phyloP scores from a whole-genome alignment of 768 basidiomycete genomes.

The Lactifluus subvellereus region DNA sequence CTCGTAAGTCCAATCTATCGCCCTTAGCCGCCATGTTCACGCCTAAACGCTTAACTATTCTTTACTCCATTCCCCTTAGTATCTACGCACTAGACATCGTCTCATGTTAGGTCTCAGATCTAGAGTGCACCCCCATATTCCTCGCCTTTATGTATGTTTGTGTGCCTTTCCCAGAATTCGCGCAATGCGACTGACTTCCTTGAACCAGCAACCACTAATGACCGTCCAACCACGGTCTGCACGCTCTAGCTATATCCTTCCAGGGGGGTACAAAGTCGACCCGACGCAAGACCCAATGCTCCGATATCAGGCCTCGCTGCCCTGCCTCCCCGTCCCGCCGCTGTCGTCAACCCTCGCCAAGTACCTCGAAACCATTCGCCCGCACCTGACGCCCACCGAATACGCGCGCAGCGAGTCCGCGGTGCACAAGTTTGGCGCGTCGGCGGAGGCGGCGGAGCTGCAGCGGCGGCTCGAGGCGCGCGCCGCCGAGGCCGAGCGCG shows the following conservation, averaged over 20 bases:
- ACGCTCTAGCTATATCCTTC: constrained; percentile 24
- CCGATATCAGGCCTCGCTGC: constrained; percentile 65
- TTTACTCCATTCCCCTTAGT: background rate
- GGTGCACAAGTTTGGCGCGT: constrained; percentile 64
- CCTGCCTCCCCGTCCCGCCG: constrained; percentile 76
- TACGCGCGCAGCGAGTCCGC: constrained; percentile 51
- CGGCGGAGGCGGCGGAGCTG: constrained; percentile 61
- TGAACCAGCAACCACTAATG: background rate
- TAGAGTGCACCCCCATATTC: background rate
- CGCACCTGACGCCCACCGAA: constrained; percentile 62
- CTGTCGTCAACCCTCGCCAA: constrained; percentile 78
- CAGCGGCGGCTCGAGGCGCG: constrained; percentile 75
- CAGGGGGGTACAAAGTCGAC: constrained; percentile 49
- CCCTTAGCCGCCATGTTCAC: constrained; percentile 4
- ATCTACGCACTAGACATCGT: background rate
- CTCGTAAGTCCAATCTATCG: constrained; percentile 6
- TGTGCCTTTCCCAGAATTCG: background rate
- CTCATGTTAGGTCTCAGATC: constrained; percentile 5
- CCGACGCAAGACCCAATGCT: constrained; percentile 61
- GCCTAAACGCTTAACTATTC: background rate
- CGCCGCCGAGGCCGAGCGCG: constrained; percentile 60
- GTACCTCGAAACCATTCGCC: constrained; percentile 81
- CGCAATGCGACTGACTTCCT: background rate
- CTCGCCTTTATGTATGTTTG: constrained; percentile 11
- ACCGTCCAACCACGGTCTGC: background rate